Percentiles rank a stretch among this genome's conserved stretches.
Conservation (phyloP, 345 rosid species). For the Eucalyptus tenuipes region DNA sequence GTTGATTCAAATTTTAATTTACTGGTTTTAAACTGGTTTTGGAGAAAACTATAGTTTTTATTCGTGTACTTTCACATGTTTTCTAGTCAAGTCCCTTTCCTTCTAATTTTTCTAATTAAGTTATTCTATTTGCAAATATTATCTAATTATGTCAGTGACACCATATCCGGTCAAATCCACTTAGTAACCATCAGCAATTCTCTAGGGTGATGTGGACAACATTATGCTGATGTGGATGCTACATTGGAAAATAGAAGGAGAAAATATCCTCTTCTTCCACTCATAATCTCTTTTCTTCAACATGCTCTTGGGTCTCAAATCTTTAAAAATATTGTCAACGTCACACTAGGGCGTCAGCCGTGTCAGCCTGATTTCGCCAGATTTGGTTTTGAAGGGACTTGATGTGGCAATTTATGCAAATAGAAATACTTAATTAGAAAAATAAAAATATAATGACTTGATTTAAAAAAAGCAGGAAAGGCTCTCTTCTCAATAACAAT, state of each 20-base stretch:
- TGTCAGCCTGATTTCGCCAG: not conserved
- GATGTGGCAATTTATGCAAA: not conserved
- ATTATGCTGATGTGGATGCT: not conserved
- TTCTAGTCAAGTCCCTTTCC: not conserved
- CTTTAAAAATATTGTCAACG: not conserved
- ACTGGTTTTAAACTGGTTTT: not conserved
- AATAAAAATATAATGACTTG: not conserved
- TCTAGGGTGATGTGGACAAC: not conserved
- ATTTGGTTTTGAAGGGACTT: not conserved
- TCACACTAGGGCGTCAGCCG: not conserved
- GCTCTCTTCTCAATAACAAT: not conserved
- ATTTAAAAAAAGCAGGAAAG: not conserved
- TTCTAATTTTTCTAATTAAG: not conserved
- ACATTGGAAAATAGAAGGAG: not conserved
- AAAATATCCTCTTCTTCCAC: not conserved
- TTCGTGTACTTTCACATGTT: not conserved
- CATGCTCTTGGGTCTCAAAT: not conserved
- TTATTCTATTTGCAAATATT: not conserved
- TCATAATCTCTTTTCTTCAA: not conserved
- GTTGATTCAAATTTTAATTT: not conserved
- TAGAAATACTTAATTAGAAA: not conserved
- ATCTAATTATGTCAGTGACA: not conserved
- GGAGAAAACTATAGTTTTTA: not conserved
- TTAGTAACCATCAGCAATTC: not conserved
- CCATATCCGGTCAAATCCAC: not conserved